A percentile compares a stretch with the other conserved stretches of the same genome.
Conservation (phyloP, 352 stramenopile genomes). For the Blastocystis sp. region DNA sequence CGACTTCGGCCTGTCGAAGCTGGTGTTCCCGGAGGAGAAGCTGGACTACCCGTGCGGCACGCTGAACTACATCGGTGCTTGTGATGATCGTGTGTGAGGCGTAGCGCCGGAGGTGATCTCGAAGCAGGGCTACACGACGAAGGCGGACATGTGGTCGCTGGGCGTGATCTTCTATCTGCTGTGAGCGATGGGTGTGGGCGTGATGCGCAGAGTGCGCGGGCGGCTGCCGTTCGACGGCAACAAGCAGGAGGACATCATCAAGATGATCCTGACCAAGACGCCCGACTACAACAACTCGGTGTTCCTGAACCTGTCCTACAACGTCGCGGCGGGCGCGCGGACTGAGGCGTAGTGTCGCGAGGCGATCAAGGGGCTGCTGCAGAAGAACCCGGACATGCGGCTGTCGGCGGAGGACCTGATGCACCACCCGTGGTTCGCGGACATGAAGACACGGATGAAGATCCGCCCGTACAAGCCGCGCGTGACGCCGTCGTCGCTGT, state of each 20-base stretch:
- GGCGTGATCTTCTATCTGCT: conserved; percentile 88
- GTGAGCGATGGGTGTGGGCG: not conserved
- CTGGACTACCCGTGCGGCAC: conserved; percentile 89
- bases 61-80: conserved; percentile 81
- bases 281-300: conserved; percentile 78
- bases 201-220: conserved; percentile 75
- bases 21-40: conserved; percentile 85
- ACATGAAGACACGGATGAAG: conserved; percentile 69
- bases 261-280: conserved; percentile 83
- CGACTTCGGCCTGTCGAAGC: conserved; percentile 87
- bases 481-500: conserved; percentile 22
- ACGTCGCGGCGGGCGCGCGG: conserved; percentile 36
- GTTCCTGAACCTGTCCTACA: conserved; percentile 71
- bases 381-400: conserved; percentile 76
- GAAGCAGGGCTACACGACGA: conserved; percentile 81
- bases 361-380: conserved; percentile 71
- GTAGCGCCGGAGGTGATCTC: conserved; percentile 83
- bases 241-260: conserved; percentile 85
- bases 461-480: conserved; percentile 60
- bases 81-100: not conserved
- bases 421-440: conserved; percentile 79
- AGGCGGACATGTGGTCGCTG: conserved; percentile 87
- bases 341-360: conserved; percentile 59
- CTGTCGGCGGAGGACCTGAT: conserved; percentile 81
- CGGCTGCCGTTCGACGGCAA: conserved; percentile 86